Evolutionary conservation across 2,329 filamentous ascomycete species (phyloP).

Genomic region (Venturia nashicola): DNA sequence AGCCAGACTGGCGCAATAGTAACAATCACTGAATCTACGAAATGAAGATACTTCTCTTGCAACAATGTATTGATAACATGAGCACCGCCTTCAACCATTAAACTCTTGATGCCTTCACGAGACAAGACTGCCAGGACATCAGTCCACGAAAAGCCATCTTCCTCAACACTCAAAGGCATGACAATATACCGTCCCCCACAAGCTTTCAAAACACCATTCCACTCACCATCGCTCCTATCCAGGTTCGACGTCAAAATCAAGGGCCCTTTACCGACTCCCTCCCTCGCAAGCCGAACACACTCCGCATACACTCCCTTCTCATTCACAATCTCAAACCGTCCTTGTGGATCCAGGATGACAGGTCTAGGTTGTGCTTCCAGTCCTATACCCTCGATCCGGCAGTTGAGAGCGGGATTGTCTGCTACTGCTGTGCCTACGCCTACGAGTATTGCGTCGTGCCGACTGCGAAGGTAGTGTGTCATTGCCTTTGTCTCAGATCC

Average conservation of each 20-base stretch:
- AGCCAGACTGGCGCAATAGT: constrained; percentile 79
- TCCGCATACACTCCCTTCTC: constrained; percentile 20
- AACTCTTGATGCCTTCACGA: constrained; percentile 50
- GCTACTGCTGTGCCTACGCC: constrained; percentile 74
- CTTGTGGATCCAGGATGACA: constrained; percentile 66
- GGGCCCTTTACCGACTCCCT: constrained; percentile 58
- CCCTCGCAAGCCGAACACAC: constrained; percentile 52
- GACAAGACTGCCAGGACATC: constrained; percentile 47
- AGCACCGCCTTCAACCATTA: constrained; percentile 83
- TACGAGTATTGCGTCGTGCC: constrained; percentile 73
- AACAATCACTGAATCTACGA: constrained; percentile 64
- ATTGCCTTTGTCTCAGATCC: constrained; percentile 76
- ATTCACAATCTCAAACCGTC: constrained; percentile 54
- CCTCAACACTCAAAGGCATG: background rate
- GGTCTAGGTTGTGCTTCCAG: constrained; percentile 60
- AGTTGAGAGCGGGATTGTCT: constrained; percentile 79
- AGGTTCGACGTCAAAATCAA: constrained; percentile 47
- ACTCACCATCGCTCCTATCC: constrained; percentile 20
- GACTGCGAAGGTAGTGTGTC: constrained; percentile 79
- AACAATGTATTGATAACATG: constrained; percentile 70
- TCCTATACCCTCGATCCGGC: constrained; percentile 51
- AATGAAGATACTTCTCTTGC: constrained; percentile 39
- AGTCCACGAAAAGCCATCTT: constrained; percentile 36
- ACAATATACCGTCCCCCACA: constrained; percentile 5
- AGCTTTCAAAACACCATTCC: background rate